Evolutionary conservation across 1,284 basidiomycete species (phyloP), one percentile per base, ranked within the genome.

Genomic region (Cerioporus squamosus): DNA sequence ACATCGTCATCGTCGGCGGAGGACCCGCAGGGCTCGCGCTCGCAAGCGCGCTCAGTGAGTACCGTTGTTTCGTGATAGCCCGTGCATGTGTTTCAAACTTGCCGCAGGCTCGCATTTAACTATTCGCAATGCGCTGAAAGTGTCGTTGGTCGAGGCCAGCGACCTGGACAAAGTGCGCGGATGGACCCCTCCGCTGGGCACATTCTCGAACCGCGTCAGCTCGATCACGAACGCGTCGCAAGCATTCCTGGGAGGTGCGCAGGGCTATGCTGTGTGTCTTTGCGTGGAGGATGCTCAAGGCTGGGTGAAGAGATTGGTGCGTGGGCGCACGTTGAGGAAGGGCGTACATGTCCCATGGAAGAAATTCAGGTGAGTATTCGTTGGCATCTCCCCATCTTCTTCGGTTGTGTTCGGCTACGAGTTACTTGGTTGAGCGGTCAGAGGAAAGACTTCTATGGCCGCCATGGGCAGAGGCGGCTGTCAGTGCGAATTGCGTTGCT

Each of bases 1-100:
- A 97, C 72, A 81, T 97, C 53, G 93, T 97, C 33, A 93, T 98
- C 65, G 94, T 98, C 38, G 97, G 97, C 15, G 97, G 95, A 45
- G 96, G 96, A 1, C 95, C 95, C 20, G 94, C 88, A 1, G 97
- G 97, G 15, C 81, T 99, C 24, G 93, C 95, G 5, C 79, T 99
- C 26, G 95, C 95, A 1, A 88, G 87, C 70, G 93, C 94, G 23
- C 80, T 99, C 20, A 84, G 95, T 95, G 68, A 65, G 82, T 74
- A 18, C 54, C 31, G 23, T 17, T 31, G 44, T 36, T 62, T 57
- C 42, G 33, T 53, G 44, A 29, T 24, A 57, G 40, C 23, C 22
- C 31, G 17, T 26, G 55, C 18, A 18, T 3, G 8, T 38, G 26
- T 17, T 44, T 49, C 7, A 59, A 36, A 33, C 44, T 26, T 29